Conservation (phyloP, 31 red algal genomes). For the Pterothamnion heteromorphum region DNA sequence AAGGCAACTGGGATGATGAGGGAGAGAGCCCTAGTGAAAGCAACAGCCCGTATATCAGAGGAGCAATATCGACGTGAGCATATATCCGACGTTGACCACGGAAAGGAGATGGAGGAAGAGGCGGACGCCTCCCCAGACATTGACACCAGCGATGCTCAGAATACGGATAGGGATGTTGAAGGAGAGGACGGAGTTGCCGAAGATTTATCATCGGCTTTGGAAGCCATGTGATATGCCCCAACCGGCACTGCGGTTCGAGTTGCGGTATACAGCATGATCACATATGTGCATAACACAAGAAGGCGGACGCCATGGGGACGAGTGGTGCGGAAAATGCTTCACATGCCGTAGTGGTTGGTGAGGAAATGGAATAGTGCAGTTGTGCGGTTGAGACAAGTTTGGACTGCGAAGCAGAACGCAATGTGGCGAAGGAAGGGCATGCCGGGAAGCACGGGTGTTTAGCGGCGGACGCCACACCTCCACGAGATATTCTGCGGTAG, state of each 20-base stretch:
- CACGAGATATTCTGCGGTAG: too few relatives aligned
- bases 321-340: neutral
- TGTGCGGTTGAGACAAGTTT: neutral
- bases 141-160: neutral
- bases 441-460: neutral
- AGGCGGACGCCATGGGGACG: neutral
- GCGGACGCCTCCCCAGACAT: too few relatives aligned
- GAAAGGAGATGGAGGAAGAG: too few relatives aligned
- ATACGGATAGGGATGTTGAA: neutral
- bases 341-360: neutral
- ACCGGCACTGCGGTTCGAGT: neutral
- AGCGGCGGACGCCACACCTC: neutral
- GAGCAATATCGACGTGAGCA: too few relatives aligned
- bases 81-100: too few relatives aligned
- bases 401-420: neutral
- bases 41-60: too few relatives aligned
- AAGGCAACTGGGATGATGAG: too few relatives aligned
- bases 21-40: too few relatives aligned
- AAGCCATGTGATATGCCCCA: neutral
- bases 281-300: neutral
- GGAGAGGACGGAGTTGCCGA: neutral
- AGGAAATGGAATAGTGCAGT: neutral
- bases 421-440: neutral
- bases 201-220: neutral
- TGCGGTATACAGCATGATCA: neutral